These are phyloP conservation scores for Tinospora cordifolia DNA, from an alignment of 164 flowering plant species.

Conservation along the genomic window DNA sequence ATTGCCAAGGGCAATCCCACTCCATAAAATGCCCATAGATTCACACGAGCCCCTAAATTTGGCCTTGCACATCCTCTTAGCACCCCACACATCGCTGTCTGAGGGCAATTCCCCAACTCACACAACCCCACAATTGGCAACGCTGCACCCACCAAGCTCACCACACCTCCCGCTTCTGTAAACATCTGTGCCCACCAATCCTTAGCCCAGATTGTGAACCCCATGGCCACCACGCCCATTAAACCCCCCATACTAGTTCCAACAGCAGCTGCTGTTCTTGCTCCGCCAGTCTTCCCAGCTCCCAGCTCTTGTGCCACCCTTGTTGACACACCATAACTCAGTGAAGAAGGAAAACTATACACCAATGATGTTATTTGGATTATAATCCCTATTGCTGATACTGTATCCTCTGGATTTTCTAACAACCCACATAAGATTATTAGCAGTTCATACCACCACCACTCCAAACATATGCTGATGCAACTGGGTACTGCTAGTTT, in stretches of 20 bases:
- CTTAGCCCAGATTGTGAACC: slow-evolving; percentile 46
- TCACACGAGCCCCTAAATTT: slow-evolving; percentile 68
- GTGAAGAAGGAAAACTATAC: slow-evolving; percentile 77
- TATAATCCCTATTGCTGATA: slow-evolving; percentile 80
- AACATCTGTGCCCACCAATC: slow-evolving; percentile 65
- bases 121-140: slow-evolving; percentile 82
- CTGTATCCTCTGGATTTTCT: slow-evolving; percentile 54
- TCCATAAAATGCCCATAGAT: slow-evolving; percentile 76
- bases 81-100: slow-evolving; percentile 89
- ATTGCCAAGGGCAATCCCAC: slow-evolving; percentile 91
- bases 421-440: slow-evolving; percentile 73
- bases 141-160: slow-evolving; percentile 60
- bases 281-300: slow-evolving; percentile 53
- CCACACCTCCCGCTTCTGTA: slow-evolving; percentile 45
- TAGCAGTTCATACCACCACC: slow-evolving; percentile 99
- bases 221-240: slow-evolving; percentile 58
- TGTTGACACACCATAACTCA: slow-evolving; percentile 77
- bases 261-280: slow-evolving; percentile 45
- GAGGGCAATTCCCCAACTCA: slow-evolving; percentile 95
- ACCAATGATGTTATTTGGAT: slow-evolving; percentile 83
- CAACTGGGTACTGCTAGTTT: slow-evolving; percentile 77
- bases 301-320: slow-evolving; percentile 91
- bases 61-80: slow-evolving; percentile 80
- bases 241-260: slow-evolving; percentile 34
- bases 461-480: slow-evolving; percentile 79